Percentiles rank a stretch among this genome's conserved stretches.
phyloP scores from a whole-genome alignment of 352 stramenopile species.

The Aphanomyces astaci region DNA sequence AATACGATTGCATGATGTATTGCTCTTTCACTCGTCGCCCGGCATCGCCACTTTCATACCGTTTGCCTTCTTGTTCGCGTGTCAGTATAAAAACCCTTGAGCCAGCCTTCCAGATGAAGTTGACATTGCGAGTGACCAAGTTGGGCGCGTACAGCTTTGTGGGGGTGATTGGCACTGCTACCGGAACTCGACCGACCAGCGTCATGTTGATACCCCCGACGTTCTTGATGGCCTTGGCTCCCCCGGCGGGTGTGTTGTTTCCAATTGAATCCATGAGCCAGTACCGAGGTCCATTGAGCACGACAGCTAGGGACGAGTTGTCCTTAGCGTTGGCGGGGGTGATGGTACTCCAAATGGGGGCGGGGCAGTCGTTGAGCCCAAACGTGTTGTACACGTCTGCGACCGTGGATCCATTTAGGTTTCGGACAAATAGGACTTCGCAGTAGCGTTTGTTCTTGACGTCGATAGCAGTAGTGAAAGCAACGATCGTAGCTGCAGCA shows the following conservation, averaged over 20 bases:
- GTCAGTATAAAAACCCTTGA: neutral
- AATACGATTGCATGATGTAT: slow-evolving; percentile 5
- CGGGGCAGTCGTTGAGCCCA: neutral
- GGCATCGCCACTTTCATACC: no score
- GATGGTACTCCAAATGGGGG: neutral
- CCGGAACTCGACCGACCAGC: neutral
- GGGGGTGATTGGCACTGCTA: neutral
- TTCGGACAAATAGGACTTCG: neutral
- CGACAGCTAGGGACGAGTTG: neutral
- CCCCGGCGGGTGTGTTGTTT: neutral
- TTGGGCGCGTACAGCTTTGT: neutral
- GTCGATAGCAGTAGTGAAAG: neutral
- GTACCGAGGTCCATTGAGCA: slow-evolving; percentile 4
- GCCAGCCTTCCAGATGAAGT: neutral
- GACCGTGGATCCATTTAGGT: neutral
- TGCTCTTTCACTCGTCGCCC: no score
- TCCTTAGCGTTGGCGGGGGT: slow-evolving; percentile 6
- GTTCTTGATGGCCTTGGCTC: neutral
- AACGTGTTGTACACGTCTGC: slow-evolving; percentile 4
- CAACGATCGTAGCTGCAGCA: neutral
- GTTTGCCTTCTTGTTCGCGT: no score
- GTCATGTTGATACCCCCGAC: neutral
- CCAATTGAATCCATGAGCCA: neutral
- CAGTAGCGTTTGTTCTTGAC: neutral
- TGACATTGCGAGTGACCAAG: neutral